Evolutionary conservation across 371 early-diverging fungal species (phyloP), one percentile per base, ranked within the genome.

Genomic region (Batrachochytrium dendrobatidis): DNA sequence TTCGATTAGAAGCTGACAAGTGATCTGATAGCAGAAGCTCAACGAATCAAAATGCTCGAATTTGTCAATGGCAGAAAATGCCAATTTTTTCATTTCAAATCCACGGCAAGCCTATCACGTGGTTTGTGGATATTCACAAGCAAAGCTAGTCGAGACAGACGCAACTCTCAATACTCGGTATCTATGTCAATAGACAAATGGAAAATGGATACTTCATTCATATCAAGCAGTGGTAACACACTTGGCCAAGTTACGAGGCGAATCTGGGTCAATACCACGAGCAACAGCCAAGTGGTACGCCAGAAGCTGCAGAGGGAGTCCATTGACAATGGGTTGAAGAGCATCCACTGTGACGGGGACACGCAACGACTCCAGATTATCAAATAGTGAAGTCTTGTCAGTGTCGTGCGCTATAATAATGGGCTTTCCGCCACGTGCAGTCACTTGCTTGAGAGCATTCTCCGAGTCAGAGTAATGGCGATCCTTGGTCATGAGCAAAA

Each of bases 241-340:
- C 66, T 74, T 74, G 63, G 99, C 99, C 69, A 99, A 80, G 80
- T 99, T 99, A 70, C 99, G 87, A 29, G 99, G 99, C 80, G 88
- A 93, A 76, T 99, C 99, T 32, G 80, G 78, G 70, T 86, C 73
- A 62, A 67, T 62, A 25, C 80, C 79, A 24, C 70, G 69, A 33
- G 62, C 61, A 20, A 80, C 70, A 30, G 86, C 84, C 60, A 86
- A 56, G 68, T 86, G 75, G 69, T 86, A 88, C 20, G 83, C 70
- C 30, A 86, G 56, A 25, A 88, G 54, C 70, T 88, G 88, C 33
- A 86, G 56, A 17, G 84, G 84, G 48, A 88, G 74, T 31, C 86
- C 77, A 64, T 77, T 81, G 51, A 86, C 61, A 52, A 88, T 69
- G 33, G 81, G 83, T 64, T 86, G 86, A 17, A 88, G 66, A 51